Base-by-base conservation (phyloP, 2,329 filamentous ascomycete species). In the Incumbomyces lentus region DNA sequence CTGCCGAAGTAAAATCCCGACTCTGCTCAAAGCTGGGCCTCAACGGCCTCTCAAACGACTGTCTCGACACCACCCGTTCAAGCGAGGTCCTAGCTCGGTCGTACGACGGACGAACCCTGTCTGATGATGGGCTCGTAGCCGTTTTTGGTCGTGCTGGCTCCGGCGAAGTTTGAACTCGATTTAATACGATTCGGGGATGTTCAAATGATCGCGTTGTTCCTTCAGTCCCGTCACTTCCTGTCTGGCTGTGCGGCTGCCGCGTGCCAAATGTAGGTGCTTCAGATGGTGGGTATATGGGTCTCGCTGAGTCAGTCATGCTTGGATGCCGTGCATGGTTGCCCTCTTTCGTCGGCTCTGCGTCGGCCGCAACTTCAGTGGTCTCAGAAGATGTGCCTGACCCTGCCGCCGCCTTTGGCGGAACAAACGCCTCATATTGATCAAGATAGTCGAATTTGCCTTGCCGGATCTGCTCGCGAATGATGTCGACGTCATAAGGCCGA, bases 221-320 rank as follows among this genome's bases (percentile, higher is more conserved):
- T 58, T 93, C 89, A 41, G 92, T 95, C 51, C 87, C 90, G 64
- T 95, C 89, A 67, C 89, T 95, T 50, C 88, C 87, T 57, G 90
- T 93, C 61, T 94, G 86, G 58, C 86, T 92, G 56, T 79, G 74
- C 42, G 82, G 82, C 54, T 88, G 90, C 62, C 92, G 83, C 29
- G 84, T 90, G 37, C 79, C 79, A 38, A 79, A 76, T 13, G 86
- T 90, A 11, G 78, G 74, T 40, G 86, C 84, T 58, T 90, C 81
- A 44, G 89, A 94, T 12, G 90, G 88, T 41, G 90, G 86, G 66
- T 96, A 96, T 59, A 96, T 94, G 29, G 89, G 89, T 55, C 88
- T 79, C 63, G 86, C 76, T 60, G 95, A 90, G 66, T 96, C 89
- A 60, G 92, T 84, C 49, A 87, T 74, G 56, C 78, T 82, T 47